Evolutionary conservation across 2,329 filamentous ascomycete species (phyloP).

Genomic region (Diaporthe citriasiana): DNA sequence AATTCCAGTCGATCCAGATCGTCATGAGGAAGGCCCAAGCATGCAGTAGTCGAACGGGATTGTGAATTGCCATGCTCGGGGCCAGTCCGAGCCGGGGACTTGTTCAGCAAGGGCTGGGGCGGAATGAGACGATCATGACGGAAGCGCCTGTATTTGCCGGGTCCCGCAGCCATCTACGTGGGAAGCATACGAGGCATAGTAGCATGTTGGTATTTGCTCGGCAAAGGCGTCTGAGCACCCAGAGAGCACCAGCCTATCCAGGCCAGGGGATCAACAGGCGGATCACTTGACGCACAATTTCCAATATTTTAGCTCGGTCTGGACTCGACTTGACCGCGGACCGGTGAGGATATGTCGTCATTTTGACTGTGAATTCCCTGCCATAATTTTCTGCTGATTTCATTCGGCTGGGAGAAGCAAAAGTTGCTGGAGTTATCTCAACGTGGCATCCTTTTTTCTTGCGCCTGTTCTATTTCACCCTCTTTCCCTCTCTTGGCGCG

Average conservation of each 20-base stretch:
- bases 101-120: not conserved
- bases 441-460: slow-evolving; percentile 7
- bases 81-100: not conserved
- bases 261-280: slow-evolving; percentile 5
- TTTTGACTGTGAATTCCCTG: slow-evolving; percentile 7
- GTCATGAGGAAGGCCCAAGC: not conserved
- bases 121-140: slow-evolving; percentile 7
- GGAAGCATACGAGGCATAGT: not conserved
- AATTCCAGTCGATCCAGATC: not conserved
- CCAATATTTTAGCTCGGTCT: slow-evolving; percentile 8
- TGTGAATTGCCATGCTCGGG: not conserved
- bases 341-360: slow-evolving; percentile 26
- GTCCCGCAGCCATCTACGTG: not conserved
- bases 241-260: slow-evolving; percentile 8
- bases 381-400: not conserved
- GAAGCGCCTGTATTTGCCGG: not conserved
- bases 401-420: not conserved
- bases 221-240: slow-evolving; percentile 19
- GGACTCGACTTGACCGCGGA: not conserved
- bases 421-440: slow-evolving; percentile 3
- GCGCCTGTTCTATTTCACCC: not conserved
- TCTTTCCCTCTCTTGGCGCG: not conserved
- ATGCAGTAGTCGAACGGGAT: not conserved
- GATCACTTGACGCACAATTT: slow-evolving; percentile 25
- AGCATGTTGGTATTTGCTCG: not conserved